A percentile compares a stretch with the other conserved stretches of the same genome.
phyloP scores from a whole-genome alignment of 805 yeast species.

The Cyberlindnera mrakii region DNA sequence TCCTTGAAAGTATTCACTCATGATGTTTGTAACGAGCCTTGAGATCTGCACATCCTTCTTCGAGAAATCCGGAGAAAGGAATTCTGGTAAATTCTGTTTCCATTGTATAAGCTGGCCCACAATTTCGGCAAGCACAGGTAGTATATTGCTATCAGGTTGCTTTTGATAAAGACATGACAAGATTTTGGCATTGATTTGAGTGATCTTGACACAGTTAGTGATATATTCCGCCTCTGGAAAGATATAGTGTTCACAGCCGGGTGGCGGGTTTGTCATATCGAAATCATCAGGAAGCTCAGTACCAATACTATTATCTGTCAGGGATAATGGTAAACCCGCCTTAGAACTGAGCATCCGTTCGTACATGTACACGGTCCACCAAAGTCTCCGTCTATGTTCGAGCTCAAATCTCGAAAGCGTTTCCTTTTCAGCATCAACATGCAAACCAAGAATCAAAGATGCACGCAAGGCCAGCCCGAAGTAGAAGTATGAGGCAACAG shows the following conservation, averaged over 20 bases:
- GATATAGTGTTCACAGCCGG: conserved; percentile 56
- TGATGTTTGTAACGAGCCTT: conserved; percentile 63
- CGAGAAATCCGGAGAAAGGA: conserved; percentile 59
- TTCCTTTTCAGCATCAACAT: conserved; percentile 74
- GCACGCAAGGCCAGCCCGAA: conserved; percentile 73
- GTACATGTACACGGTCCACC: conserved; percentile 83
- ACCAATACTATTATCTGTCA: conserved; percentile 77
- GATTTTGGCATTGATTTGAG: conserved; percentile 72
- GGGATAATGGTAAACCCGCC: conserved; percentile 72
- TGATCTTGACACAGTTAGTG: conserved; percentile 69
- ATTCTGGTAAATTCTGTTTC: conserved; percentile 61
- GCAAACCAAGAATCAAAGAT: conserved; percentile 69
- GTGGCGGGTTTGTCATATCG: conserved; percentile 56
- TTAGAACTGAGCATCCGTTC: conserved; percentile 82
- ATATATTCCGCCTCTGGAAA: conserved; percentile 77
- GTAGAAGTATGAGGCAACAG: conserved; percentile 74
- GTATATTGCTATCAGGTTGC: conserved; percentile 69
- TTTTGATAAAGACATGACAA: conserved; percentile 64
- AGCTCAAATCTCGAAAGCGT: conserved; percentile 60
- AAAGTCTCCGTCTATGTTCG: conserved; percentile 76
- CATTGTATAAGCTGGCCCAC: conserved; percentile 62
- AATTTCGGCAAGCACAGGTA: conserved; percentile 66
- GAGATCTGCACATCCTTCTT: conserved; percentile 46
- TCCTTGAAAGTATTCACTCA: conserved; percentile 82
- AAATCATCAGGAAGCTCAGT: conserved; percentile 71